A percentile compares a stretch with the other conserved stretches of the same genome.
Evolutionary conservation across 495 filamentous ascomycete species (phyloP).

Genomic region (Aspergillus haitiensis): DNA sequence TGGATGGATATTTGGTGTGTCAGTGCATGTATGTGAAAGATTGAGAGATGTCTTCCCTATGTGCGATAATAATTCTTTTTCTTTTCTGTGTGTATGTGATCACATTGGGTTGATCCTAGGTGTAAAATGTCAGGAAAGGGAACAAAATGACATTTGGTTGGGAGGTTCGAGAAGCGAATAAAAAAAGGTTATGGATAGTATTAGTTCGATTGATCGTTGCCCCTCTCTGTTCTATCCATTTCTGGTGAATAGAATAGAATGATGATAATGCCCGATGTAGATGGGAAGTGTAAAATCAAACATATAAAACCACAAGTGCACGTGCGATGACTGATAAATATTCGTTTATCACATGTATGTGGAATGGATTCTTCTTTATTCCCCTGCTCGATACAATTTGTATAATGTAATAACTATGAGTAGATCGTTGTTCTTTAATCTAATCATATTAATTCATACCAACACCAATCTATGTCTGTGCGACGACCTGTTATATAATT

Average conservation of each 20-base stretch:
- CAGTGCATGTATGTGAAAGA: background rate
- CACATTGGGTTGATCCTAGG: slow-evolving; percentile 12
- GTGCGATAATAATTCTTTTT: slow-evolving; percentile 1
- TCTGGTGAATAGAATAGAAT: background rate
- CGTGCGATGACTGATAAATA: background rate
- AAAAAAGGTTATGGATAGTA: background rate
- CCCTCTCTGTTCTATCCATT: background rate
- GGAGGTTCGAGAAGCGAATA: background rate
- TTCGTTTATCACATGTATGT: no score
- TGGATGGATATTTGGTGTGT: background rate
- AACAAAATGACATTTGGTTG: slow-evolving; percentile 4
- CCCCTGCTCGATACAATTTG: no score
- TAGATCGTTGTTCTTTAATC: no score
- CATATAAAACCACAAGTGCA: slow-evolving; percentile 16
- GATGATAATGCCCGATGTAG: background rate
- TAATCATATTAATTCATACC: no score
- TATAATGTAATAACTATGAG: no score
- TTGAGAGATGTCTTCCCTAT: background rate
- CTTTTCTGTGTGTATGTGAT: background rate
- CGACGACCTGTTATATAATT: no score
- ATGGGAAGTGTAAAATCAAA: slow-evolving; percentile 14
- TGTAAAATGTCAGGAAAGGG: slow-evolving; percentile 12
- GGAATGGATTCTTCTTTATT: no score
- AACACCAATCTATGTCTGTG: no score
- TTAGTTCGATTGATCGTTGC: background rate